Percentiles rank a stretch among this genome's conserved stretches.
Conservation (phyloP, 352 stramenopile genomes). For the Ophiocytium majus region DNA sequence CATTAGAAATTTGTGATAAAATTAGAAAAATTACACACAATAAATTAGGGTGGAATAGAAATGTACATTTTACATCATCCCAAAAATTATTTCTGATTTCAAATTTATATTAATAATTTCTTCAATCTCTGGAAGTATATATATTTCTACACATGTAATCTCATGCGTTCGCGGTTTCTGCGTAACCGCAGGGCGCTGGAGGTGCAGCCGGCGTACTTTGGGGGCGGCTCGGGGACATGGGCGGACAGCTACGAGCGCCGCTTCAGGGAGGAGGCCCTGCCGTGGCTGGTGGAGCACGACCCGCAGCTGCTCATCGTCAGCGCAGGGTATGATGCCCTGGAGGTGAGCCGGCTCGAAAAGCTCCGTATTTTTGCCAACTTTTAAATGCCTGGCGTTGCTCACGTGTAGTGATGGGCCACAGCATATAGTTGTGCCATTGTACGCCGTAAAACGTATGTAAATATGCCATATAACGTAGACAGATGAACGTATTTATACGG, state of each 20-base stretch:
- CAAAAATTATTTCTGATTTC: no score
- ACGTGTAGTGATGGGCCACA: background rate
- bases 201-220: background rate
- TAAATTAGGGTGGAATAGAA: no score
- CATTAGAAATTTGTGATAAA: no score
- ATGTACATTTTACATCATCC: no score
- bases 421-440: background rate
- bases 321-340: conserved; percentile 51
- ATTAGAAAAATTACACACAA: no score
- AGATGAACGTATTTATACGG: background rate
- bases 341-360: conserved; percentile 11
- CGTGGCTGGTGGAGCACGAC: conserved; percentile 36
- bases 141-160: no score
- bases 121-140: no score
- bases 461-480: background rate
- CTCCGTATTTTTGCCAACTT: background rate
- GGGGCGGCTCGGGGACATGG: background rate
- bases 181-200: background rate
- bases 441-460: background rate
- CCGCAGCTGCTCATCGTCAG: conserved; percentile 55
- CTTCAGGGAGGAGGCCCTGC: conserved; percentile 27
- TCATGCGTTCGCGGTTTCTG: no score
- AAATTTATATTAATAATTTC: no score
- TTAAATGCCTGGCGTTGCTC: background rate
- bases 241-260: background rate